These are phyloP conservation scores for Pichia inconspicua DNA, from an alignment of 1,139 yeast species.

Conservation along the genomic window DNA sequence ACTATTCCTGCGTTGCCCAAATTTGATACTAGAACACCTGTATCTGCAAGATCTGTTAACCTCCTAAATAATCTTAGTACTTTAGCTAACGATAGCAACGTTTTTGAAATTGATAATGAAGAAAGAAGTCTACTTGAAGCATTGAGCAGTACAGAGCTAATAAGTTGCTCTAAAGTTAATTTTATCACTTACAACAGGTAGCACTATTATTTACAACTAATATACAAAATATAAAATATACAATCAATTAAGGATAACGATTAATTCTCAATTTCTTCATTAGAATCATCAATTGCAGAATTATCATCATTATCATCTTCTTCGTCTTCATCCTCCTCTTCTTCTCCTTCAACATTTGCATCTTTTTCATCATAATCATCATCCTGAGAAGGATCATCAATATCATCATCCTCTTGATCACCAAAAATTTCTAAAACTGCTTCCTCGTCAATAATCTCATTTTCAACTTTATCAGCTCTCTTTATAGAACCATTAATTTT, in stretches of 20 bases:
- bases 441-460: constrained; percentile 2
- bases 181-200: constrained; percentile 4
- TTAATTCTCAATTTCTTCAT: not conserved
- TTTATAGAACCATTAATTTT: not conserved
- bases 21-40: not conserved
- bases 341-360: constrained; percentile 6
- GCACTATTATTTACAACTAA: not conserved
- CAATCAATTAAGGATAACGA: not conserved
- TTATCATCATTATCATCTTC: constrained; percentile 5
- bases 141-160: constrained; percentile 11
- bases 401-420: constrained; percentile 8
- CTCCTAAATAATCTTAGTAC: not conserved
- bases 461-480: not conserved
- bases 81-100: not conserved
- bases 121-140: constrained; percentile 14
- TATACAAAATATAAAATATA: not conserved
- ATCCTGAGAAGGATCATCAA: constrained; percentile 2
- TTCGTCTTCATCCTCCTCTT: constrained; percentile 5
- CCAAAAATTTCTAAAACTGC: constrained; percentile 8
- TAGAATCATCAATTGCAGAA: constrained; percentile 7
- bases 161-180: constrained; percentile 11
- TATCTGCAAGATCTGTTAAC: not conserved
- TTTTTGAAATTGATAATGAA: constrained; percentile 4
- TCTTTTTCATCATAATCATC: constrained; percentile 11
- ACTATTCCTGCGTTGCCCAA: not conserved